A percentile compares a stretch with the other conserved stretches of the same genome.
phyloP scores from a whole-genome alignment of 2,329 filamentous ascomycete genomes.

The Uncinocarpus reesii region DNA sequence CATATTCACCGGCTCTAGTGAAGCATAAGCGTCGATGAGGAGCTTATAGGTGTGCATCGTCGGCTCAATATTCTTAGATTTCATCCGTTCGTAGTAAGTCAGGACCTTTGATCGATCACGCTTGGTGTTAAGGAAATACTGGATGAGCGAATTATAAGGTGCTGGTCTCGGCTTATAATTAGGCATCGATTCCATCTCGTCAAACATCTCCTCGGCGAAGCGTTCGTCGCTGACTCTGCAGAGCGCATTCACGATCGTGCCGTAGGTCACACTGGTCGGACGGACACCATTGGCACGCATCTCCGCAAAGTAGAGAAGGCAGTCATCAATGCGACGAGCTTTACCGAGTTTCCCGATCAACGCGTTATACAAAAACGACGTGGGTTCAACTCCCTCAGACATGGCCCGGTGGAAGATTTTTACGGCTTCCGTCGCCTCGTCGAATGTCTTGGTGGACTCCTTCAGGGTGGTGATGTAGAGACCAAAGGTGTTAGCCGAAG shows the following conservation, averaged over 20 bases:
- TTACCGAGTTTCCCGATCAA: constrained; percentile 97
- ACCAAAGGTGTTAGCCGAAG: constrained; percentile 94
- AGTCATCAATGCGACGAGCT: constrained; percentile 94
- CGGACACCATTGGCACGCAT: constrained; percentile 90
- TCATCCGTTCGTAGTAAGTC: constrained; percentile 91
- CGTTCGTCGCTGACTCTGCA: constrained; percentile 96
- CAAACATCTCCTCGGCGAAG: constrained; percentile 93
- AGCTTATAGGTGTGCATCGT: constrained; percentile 97
- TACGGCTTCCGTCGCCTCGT: constrained; percentile 91
- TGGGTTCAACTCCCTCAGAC: constrained; percentile 86
- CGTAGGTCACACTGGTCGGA: constrained; percentile 94
- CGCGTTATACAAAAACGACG: constrained; percentile 95
- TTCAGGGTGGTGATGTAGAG: constrained; percentile 99
- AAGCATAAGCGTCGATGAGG: constrained; percentile 87
- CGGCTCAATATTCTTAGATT: constrained; percentile 70
- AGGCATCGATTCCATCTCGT: constrained; percentile 97
- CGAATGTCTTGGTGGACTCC: constrained; percentile 93
- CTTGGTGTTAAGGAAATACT: constrained; percentile 97
- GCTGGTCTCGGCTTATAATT: constrained; percentile 98
- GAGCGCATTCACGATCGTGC: constrained; percentile 93
- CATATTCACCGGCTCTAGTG: constrained; percentile 86
- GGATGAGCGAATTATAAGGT: constrained; percentile 98
- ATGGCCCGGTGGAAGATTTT: constrained; percentile 95
- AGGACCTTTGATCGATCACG: constrained; percentile 90
- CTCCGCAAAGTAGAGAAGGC: constrained; percentile 93